Evolutionary conservation across 2,329 filamentous ascomycete species (phyloP).

Genomic region (Dryadomyces quercivorus): DNA sequence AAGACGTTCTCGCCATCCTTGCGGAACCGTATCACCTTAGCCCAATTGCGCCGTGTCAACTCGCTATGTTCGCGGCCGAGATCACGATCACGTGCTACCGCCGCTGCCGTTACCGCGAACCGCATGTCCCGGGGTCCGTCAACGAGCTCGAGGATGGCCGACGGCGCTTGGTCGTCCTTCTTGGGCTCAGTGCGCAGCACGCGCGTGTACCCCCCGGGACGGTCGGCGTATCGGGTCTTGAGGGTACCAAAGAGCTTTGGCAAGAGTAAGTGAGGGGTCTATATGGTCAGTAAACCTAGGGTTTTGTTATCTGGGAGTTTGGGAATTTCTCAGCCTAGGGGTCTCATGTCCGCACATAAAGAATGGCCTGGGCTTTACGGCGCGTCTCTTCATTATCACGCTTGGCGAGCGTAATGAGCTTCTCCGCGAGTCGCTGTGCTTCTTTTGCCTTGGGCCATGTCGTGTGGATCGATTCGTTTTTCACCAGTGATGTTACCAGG

Average conservation of each 20-base stretch:
- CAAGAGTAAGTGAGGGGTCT: slow-evolving; percentile 59
- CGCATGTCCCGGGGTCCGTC: slow-evolving; percentile 90
- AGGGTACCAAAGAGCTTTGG: slow-evolving; percentile 84
- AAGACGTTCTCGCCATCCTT: slow-evolving; percentile 54
- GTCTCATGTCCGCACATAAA: slow-evolving; percentile 53
- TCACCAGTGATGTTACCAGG: slow-evolving; percentile 86
- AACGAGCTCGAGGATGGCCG: slow-evolving; percentile 86
- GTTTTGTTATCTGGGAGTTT: background rate
- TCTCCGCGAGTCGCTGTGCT: slow-evolving; percentile 84
- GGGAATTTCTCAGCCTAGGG: background rate
- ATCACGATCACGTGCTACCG: slow-evolving; percentile 53
- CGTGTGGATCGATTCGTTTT: slow-evolving; percentile 86
- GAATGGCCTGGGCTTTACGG: slow-evolving; percentile 63
- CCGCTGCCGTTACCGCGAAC: slow-evolving; percentile 84
- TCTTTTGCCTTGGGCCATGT: slow-evolving; percentile 97
- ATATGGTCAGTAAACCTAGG: background rate
- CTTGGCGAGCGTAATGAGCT: slow-evolving; percentile 88
- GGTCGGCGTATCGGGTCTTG: slow-evolving; percentile 60
- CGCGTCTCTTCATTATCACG: slow-evolving; percentile 75
- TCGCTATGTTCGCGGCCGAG: slow-evolving; percentile 49
- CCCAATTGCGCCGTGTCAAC: slow-evolving; percentile 65
- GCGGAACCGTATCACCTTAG: slow-evolving; percentile 72
- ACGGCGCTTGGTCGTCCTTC: slow-evolving; percentile 70
- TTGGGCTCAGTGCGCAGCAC: slow-evolving; percentile 85
- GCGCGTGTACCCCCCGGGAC: slow-evolving; percentile 88